A percentile compares a stretch with the other conserved stretches of the same genome.
Conservation (phyloP, 768 basidiomycete species). For the Dacryopinax spathularia region DNA sequence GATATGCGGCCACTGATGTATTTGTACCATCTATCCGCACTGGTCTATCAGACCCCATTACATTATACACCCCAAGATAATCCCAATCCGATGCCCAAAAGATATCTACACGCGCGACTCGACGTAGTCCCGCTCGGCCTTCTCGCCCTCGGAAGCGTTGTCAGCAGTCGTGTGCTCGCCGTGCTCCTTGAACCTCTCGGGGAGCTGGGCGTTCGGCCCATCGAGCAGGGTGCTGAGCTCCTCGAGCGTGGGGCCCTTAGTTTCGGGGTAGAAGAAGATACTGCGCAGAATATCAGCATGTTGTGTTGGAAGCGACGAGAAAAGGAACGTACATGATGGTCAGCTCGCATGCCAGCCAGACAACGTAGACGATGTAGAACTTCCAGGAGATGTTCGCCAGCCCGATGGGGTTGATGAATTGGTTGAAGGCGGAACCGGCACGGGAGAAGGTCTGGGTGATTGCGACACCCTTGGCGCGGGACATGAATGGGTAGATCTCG, state of each 20-base stretch:
- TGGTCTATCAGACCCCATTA: neutral
- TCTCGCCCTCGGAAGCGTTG: neutral
- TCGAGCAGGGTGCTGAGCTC: conserved; percentile 3
- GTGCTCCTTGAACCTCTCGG: neutral
- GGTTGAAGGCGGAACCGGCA: neutral
- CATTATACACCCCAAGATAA: neutral
- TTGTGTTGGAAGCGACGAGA: neutral
- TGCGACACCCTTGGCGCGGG: conserved; percentile 22
- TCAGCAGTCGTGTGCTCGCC: neutral
- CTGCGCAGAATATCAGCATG: neutral
- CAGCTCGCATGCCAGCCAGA: neutral
- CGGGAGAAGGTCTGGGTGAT: conserved; percentile 11
- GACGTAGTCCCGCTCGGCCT: neutral
- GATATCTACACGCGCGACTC: neutral
- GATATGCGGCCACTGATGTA: neutral
- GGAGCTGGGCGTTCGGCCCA: neutral
- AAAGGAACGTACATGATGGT: neutral
- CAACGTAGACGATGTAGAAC: neutral
- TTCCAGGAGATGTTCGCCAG: neutral
- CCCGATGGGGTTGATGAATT: neutral
- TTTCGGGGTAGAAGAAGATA: neutral
- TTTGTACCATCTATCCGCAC: neutral
- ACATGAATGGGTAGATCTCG: conserved; percentile 24
- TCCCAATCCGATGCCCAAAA: neutral
- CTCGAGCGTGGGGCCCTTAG: neutral